Conservation (phyloP, 768 basidiomycete species). For the Galerina sulciceps region DNA sequence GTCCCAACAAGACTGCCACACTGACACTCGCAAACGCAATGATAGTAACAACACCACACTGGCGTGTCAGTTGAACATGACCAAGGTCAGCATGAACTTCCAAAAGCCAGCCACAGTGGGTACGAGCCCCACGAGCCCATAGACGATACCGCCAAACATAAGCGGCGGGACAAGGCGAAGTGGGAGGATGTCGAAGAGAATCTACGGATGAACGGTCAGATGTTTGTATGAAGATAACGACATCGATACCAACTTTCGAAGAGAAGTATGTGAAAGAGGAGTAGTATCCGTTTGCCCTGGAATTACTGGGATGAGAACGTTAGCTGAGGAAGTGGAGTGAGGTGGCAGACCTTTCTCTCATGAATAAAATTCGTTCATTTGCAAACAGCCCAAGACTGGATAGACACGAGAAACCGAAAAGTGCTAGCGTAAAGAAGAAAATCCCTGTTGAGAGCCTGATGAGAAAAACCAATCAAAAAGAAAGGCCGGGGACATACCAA, state of each 20-base stretch:
- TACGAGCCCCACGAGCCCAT: slow-evolving; percentile 93
- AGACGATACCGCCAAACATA: slow-evolving; percentile 94
- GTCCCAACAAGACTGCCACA: slow-evolving; percentile 94
- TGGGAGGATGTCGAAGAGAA: slow-evolving; percentile 96
- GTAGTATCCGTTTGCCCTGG: slow-evolving; percentile 96
- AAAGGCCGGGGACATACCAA: slow-evolving; percentile 48
- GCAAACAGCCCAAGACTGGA: slow-evolving; percentile 94
- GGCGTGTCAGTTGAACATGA: slow-evolving; percentile 95
- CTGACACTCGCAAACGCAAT: slow-evolving; percentile 87
- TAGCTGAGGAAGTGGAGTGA: not conserved
- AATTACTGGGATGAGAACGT: not conserved
- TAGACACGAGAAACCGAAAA: slow-evolving; percentile 96
- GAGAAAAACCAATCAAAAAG: not conserved
- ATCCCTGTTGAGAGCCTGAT: slow-evolving; percentile 54
- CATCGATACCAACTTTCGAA: slow-evolving; percentile 65
- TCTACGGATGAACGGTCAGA: slow-evolving; percentile 39
- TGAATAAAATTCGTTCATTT: slow-evolving; percentile 94
- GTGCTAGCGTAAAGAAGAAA: slow-evolving; percentile 96
- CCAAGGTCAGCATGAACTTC: slow-evolving; percentile 97
- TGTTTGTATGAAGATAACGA: not conserved
- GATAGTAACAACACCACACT: slow-evolving; percentile 90
- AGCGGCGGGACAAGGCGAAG: slow-evolving; percentile 93
- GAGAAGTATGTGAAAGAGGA: slow-evolving; percentile 96
- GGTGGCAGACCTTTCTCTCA: slow-evolving; percentile 85
- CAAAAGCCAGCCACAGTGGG: slow-evolving; percentile 90